Base-by-base conservation (phyloP, 1,284 basidiomycete genomes). In the Termitomyces sp. region DNA sequence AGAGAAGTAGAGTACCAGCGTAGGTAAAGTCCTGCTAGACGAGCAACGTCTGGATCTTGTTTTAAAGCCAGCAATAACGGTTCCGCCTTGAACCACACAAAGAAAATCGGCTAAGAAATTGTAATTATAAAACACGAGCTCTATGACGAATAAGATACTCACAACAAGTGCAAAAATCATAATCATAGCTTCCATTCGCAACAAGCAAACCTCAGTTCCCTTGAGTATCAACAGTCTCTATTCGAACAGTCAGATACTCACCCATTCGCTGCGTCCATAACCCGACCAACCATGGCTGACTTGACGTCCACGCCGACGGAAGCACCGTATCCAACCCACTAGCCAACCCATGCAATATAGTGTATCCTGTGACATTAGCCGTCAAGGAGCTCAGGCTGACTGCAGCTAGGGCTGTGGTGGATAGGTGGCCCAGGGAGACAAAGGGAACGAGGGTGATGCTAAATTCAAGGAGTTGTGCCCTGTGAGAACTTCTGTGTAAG, bases 41-140 rank as follows among this genome's bases (percentile, higher is more conserved):
- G 75, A 0, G 95, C 91, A 2, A 99, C 91, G 54, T 89, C 84
- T 1, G 88, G 84, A 46, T 97, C 91, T 75, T 98, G 96, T 46
- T 81, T 83, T 13, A 97, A 74, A 42, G 77, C 70, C 18, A 97
- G 75, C 2, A 98, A 78, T 34, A 97, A 80, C 1, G 70, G 58
- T 66, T 96, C 91, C 0, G 90, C 84, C 54, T 88, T 91, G 64
- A 88, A 78, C 92, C 93, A 97, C 18, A 90, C 71, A 7, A 74
- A 61, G 54, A 75, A 70, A 49, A 85, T 82, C 0, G 88, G 87
- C 85, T 89, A 52, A 5, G 33, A 54, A 19, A 18, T 10, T 9
- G 42, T 3, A 16, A 37, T n/a, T 47, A 11, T 34, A 13, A 43
- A 24, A n/a, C 5, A 4, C 11, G 7, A 0, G 3, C 8, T 11